A percentile compares a stretch with the other conserved stretches of the same genome.
Conservation (phyloP, 805 yeast species). For the Candida hungchunana region DNA sequence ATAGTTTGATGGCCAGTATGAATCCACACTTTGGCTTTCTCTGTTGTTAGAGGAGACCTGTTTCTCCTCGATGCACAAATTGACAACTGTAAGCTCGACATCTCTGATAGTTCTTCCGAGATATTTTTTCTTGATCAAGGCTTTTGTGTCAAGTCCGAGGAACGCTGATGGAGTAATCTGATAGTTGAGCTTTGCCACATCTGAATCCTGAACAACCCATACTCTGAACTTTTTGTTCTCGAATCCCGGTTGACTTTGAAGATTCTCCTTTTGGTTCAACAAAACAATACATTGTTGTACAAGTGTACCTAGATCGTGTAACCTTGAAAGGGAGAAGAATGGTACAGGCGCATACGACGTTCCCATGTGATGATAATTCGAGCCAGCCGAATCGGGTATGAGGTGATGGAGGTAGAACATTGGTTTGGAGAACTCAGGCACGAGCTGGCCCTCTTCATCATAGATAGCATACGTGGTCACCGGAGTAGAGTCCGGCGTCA, state of each 20-base stretch:
- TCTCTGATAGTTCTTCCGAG: constrained; percentile 20
- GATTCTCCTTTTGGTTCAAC: constrained; percentile 16
- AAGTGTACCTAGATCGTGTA: constrained; percentile 24
- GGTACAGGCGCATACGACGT: constrained; percentile 24
- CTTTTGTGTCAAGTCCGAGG: constrained; percentile 21
- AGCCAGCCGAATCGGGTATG: constrained; percentile 10
- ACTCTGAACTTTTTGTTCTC: constrained; percentile 15
- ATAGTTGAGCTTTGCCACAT: constrained; percentile 14
- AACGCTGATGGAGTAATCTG: constrained; percentile 28
- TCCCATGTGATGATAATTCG: constrained; percentile 7
- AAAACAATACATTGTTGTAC: constrained; percentile 15
- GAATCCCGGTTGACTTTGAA: constrained; percentile 3
- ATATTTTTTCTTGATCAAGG: constrained; percentile 23
- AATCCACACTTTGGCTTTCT: constrained; percentile 13
- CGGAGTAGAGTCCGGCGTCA: constrained; percentile 34
- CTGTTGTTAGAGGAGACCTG: constrained; percentile 2
- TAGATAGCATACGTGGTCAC: constrained; percentile 33
- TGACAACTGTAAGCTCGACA: constrained; percentile 21
- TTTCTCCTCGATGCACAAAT: constrained; percentile 33
- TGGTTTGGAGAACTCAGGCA: constrained; percentile 34
- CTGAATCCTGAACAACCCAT: constrained; percentile 21
- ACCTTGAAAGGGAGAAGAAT: constrained; percentile 31
- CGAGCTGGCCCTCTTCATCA: constrained; percentile 26
- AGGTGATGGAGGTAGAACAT: constrained; percentile 34
- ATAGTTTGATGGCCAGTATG: constrained; percentile 36